A percentile compares a stretch with the other conserved stretches of the same genome.
phyloP scores from a whole-genome alignment of 768 basidiomycete genomes.

The Boletus rubescentipes region DNA sequence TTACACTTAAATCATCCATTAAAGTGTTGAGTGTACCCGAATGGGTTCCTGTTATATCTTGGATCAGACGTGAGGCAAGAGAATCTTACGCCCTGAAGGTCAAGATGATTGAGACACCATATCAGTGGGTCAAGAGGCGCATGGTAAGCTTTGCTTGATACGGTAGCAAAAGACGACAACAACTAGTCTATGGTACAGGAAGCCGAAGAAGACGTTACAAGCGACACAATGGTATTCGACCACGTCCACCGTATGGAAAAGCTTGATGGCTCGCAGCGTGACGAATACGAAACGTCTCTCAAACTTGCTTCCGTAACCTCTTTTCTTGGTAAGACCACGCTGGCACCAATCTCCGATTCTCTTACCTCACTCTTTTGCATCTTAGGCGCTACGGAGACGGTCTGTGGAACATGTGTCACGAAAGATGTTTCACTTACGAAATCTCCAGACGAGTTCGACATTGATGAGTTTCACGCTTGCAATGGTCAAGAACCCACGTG shows the following conservation, averaged over 20 bases:
- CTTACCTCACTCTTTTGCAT: not conserved
- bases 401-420: not conserved
- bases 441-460: not conserved
- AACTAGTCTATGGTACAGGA: not conserved
- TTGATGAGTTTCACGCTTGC: not conserved
- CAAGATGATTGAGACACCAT: not conserved
- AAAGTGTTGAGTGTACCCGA: conserved; percentile 2
- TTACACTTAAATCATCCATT: no score
- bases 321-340: not conserved
- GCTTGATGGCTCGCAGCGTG: not conserved
- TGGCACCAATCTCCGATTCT: not conserved
- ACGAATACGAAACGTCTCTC: not conserved
- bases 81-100: not conserved
- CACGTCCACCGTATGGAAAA: not conserved
- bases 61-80: conserved; percentile 33
- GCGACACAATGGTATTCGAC: not conserved
- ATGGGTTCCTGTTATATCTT: conserved; percentile 39
- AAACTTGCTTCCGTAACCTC: not conserved
- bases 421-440: not conserved
- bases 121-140: not conserved
- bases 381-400: not conserved
- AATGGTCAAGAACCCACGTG: conserved; percentile 4
- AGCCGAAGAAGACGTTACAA: not conserved
- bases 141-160: not conserved
- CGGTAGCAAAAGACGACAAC: not conserved